Conservation (phyloP, 148 eudicot species). For the Selenicereus undatus region DNA sequence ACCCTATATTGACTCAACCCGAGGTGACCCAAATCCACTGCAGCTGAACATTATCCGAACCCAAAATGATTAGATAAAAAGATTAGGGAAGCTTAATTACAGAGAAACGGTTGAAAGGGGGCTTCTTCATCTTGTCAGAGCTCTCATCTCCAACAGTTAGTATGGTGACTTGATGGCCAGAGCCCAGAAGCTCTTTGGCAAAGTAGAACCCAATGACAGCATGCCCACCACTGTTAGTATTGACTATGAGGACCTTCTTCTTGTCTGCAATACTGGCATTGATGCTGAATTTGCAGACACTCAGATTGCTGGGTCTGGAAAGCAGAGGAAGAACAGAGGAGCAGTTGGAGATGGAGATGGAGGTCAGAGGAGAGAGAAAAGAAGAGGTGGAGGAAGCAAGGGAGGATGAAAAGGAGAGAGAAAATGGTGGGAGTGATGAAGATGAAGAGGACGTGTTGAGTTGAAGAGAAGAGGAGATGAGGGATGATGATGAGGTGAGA, state of each 20-base stretch:
- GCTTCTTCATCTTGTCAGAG: conserved; percentile 97
- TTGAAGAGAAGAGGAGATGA: conserved; percentile 30
- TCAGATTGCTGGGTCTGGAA: conserved; percentile 20
- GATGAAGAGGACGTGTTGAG: conserved; percentile 11
- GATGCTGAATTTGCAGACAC: conserved; percentile 26
- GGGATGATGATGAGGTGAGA: conserved; percentile 32
- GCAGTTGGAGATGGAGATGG: conserved; percentile 8
- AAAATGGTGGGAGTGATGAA: conserved; percentile 30
- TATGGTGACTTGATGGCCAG: conserved; percentile 81
- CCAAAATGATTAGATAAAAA: not conserved
- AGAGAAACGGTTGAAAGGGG: conserved; percentile 84
- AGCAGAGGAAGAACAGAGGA: conserved; percentile 18
- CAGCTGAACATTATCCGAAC: not conserved
- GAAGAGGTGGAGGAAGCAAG: conserved; percentile 29
- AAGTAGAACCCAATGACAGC: conserved; percentile 94
- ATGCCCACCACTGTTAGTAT: conserved; percentile 88
- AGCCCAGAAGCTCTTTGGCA: conserved; percentile 76
- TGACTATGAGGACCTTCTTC: conserved; percentile 79
- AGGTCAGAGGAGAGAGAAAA: conserved; percentile 21
- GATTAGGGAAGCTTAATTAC: conserved; percentile 30
- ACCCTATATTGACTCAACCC: not conserved
- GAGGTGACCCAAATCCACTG: not conserved
- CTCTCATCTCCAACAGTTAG: conserved; percentile 82
- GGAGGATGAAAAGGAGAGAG: conserved; percentile 29
- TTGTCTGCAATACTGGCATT: conserved; percentile 43